Conservation (phyloP, 78 protist genomes). For the Bigelowiella natans region DNA sequence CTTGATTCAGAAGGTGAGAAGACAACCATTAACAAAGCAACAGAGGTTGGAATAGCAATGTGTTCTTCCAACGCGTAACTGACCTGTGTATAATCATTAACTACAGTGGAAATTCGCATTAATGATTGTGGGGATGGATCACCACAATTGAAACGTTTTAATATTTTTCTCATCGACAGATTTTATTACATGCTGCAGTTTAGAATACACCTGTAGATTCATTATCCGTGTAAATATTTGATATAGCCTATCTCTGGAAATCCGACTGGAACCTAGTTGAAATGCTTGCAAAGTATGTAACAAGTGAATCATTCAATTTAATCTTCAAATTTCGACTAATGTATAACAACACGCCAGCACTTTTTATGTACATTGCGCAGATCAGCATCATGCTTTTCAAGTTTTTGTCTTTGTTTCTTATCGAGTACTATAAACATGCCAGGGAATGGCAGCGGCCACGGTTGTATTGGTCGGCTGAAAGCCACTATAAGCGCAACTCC, state of each 20-base stretch:
- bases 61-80: no score
- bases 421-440: no score
- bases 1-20: neutral
- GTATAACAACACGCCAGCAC: no score
- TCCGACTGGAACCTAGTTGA: neutral
- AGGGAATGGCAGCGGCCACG: neutral
- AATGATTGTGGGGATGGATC: no score
- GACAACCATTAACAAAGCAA: no score
- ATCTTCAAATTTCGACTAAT: neutral
- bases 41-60: no score
- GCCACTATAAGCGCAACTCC: neutral
- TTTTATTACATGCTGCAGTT: neutral
- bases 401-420: no score
- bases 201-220: neutral
- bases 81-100: no score
- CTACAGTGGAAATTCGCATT: no score
- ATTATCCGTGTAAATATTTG: neutral
- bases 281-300: neutral
- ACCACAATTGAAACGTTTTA: no score
- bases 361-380: no score
- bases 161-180: neutral
- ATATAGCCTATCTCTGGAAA: neutral
- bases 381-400: no score
- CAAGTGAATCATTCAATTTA: neutral
- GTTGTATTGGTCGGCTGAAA: neutral